Conservation (phyloP, 2,329 filamentous ascomycete species). For the Epichloe sp. region DNA sequence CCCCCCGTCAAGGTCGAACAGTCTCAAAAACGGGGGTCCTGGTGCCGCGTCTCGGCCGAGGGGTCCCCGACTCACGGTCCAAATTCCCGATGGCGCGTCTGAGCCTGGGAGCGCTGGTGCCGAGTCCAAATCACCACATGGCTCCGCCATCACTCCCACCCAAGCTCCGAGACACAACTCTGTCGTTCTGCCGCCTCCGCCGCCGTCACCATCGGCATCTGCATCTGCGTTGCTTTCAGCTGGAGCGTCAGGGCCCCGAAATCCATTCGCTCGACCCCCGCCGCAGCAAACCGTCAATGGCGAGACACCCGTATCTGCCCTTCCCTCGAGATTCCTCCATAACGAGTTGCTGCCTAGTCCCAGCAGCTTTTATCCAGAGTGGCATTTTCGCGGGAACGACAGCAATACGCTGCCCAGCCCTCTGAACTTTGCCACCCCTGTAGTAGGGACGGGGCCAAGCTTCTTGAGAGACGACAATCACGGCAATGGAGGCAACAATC, state of each 20-base stretch:
- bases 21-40: slow-evolving; percentile 41
- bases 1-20: slow-evolving; percentile 68
- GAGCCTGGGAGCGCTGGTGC: slow-evolving; percentile 62
- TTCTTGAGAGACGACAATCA: slow-evolving; percentile 45
- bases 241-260: slow-evolving; percentile 82
- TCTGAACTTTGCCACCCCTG: slow-evolving; percentile 80
- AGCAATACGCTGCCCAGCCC: slow-evolving; percentile 86
- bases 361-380: slow-evolving; percentile 84
- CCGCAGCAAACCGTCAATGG: slow-evolving; percentile 51
- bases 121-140: slow-evolving; percentile 53
- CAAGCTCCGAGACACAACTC: slow-evolving; percentile 41
- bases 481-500: slow-evolving; percentile 7
- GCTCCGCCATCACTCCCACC: slow-evolving; percentile 44
- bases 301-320: slow-evolving; percentile 73
- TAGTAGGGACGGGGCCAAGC: slow-evolving; percentile 47
- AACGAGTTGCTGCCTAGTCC: slow-evolving; percentile 82
- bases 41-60: slow-evolving; percentile 61
- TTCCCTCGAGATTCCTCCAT: slow-evolving; percentile 82
- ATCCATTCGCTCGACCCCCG: slow-evolving; percentile 82
- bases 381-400: slow-evolving; percentile 61
- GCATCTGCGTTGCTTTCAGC: slow-evolving; percentile 75
- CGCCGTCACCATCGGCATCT: slow-evolving; percentile 80
- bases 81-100: slow-evolving; percentile 85
- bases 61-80: slow-evolving; percentile 70
- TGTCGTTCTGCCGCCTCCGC: slow-evolving; percentile 81